Evolutionary conservation across 1,284 basidiomycete species (phyloP).

Genomic region (Chalciporus sp.): DNA sequence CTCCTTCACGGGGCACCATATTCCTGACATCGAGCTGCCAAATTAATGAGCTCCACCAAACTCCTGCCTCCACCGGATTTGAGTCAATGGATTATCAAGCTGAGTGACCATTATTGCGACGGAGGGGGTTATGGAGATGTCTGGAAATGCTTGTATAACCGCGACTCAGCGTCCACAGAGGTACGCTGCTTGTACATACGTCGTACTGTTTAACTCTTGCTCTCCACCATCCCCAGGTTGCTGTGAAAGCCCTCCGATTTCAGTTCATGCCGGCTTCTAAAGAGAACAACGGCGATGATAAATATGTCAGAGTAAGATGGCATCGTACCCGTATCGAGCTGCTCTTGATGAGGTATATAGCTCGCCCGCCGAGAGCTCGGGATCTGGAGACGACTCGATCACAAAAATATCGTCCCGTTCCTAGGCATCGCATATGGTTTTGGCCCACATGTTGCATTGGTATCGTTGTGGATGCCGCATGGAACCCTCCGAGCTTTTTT

Average conservation of each 20-base stretch:
- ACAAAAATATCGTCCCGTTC: constrained; percentile 25
- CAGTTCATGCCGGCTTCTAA: background rate
- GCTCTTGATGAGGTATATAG: background rate
- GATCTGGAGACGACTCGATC: constrained; percentile 23
- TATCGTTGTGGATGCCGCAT: constrained; percentile 24
- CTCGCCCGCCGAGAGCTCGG: constrained; percentile 19
- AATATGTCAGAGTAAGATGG: background rate
- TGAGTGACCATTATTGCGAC: background rate
- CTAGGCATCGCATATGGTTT: constrained; percentile 21
- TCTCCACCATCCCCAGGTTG: constrained; percentile 19
- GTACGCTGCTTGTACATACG: background rate
- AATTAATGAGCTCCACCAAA: no score
- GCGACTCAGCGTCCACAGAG: background rate
- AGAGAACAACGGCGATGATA: background rate
- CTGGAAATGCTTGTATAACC: constrained; percentile 11
- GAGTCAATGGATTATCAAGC: constrained; percentile 15
- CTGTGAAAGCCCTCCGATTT: constrained; percentile 19
- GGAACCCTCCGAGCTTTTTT: constrained; percentile 16
- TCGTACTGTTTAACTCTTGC: background rate
- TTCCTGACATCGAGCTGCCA: no score
- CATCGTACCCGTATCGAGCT: background rate
- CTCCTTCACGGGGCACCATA: no score
- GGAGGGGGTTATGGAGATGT: constrained; percentile 21
- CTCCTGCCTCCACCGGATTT: constrained; percentile 1
- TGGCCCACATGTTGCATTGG: constrained; percentile 14